phyloP scores from a whole-genome alignment of 2,329 filamentous ascomycete genomes.

The Trichoderma harzianum region DNA sequence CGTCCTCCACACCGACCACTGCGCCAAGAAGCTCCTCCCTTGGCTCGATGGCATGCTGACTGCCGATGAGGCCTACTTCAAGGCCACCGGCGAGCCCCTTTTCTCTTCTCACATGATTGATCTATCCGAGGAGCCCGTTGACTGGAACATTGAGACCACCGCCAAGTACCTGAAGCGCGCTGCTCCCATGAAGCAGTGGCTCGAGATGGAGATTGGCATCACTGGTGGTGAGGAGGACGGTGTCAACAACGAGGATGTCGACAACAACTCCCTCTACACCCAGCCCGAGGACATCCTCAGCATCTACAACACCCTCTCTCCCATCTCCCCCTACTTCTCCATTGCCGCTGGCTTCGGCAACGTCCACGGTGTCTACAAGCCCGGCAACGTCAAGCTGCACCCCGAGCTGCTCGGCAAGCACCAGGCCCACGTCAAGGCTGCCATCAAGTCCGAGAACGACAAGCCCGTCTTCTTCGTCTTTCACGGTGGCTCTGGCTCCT shows the following conservation, averaged over 20 bases:
- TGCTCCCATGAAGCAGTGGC: slow-evolving; percentile 96
- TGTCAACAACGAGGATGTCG: slow-evolving; percentile 96
- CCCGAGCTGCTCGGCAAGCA: slow-evolving; percentile 96
- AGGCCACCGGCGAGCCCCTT: slow-evolving; percentile 84
- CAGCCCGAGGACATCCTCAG: slow-evolving; percentile 94
- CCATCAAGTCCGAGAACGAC: slow-evolving; percentile 65
- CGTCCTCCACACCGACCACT: slow-evolving; percentile 95
- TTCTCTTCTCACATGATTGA: slow-evolving; percentile 99
- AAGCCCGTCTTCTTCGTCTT: slow-evolving; percentile 99
- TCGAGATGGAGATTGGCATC: slow-evolving; percentile 89
- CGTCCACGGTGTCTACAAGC: slow-evolving; percentile 99
- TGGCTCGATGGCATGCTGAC: slow-evolving; percentile 97
- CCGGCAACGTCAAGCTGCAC: slow-evolving; percentile 94
- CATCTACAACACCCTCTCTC: slow-evolving; percentile 80
- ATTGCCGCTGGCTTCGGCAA: slow-evolving; percentile 98
- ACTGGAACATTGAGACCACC: slow-evolving; percentile 89
- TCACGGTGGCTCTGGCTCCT: slow-evolving; percentile 93
- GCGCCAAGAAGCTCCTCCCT: slow-evolving; percentile 98
- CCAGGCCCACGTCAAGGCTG: slow-evolving; percentile 84
- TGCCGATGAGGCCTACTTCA: slow-evolving; percentile 93
- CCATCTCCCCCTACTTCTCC: slow-evolving; percentile 94
- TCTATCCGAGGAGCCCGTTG: slow-evolving; percentile 84
- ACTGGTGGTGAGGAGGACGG: slow-evolving; percentile 97
- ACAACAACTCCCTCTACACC: slow-evolving; percentile 96
- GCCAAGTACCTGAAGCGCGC: slow-evolving; percentile 90